phyloP scores from a whole-genome alignment of 257 asterid species.

The Plantago major region DNA sequence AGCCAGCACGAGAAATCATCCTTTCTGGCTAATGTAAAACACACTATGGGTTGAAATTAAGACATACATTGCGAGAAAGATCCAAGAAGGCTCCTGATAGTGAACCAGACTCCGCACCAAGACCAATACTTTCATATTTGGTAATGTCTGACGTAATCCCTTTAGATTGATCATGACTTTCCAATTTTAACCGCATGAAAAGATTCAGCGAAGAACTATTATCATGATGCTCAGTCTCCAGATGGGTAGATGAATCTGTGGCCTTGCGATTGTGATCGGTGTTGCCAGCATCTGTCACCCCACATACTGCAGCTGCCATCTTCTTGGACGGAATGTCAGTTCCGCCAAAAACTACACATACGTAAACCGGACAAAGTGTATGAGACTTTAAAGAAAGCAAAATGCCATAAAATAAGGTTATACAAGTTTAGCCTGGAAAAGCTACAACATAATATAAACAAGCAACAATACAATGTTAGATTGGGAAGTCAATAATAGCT shows the following conservation, averaged over 20 bases:
- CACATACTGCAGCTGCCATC: conserved; percentile 24
- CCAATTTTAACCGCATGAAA: conserved; percentile 15
- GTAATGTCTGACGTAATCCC: conserved; percentile 22
- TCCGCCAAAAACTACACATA: conserved; percentile 28
- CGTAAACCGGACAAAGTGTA: conserved; percentile 7
- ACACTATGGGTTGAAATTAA: conserved; percentile 12
- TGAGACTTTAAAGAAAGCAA: conserved; percentile 4
- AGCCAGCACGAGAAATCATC: conserved; percentile 18
- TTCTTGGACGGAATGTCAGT: conserved; percentile 22
- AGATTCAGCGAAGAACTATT: conserved; percentile 14
- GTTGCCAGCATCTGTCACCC: conserved; percentile 18
- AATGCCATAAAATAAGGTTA: neutral
- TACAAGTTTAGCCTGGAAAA: neutral
- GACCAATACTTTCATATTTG: conserved; percentile 18
- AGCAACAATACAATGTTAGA: neutral
- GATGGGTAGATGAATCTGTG: conserved; percentile 22
- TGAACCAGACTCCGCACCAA: conserved; percentile 23
- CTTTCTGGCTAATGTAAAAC: conserved; percentile 13
- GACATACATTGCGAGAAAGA: conserved; percentile 30
- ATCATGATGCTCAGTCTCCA: conserved; percentile 28
- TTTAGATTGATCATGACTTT: conserved; percentile 19
- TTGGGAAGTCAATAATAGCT: neutral
- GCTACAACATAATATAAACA: neutral
- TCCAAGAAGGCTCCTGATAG: conserved; percentile 22
- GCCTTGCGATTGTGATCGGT: conserved; percentile 21